These are phyloP conservation scores for Balamuthia mandrillaris DNA, from an alignment of 208 protist genomes.

Conservation along the genomic window DNA sequence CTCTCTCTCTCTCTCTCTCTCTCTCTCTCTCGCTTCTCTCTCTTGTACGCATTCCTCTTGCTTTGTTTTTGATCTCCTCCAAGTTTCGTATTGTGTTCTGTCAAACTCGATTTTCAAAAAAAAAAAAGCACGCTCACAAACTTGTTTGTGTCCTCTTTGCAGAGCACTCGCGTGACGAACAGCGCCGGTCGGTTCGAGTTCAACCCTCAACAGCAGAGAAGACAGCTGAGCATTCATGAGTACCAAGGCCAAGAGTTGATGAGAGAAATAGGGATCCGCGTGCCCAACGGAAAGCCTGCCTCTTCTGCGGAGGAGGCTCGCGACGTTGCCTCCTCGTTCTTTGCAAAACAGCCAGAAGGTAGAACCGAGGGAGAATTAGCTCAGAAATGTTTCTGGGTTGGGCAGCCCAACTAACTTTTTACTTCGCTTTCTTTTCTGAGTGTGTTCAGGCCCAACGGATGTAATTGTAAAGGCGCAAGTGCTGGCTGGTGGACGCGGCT, in stretches of 20 bases:
- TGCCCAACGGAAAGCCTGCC: slow-evolving; percentile 44
- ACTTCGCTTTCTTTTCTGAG: neutral
- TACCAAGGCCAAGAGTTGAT: slow-evolving; percentile 56
- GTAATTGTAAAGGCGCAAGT: slow-evolving; percentile 65
- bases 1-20: neutral
- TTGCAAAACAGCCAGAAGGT: too few species aligned
- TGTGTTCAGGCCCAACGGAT: slow-evolving; percentile 13
- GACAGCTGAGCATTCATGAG: slow-evolving; percentile 59
- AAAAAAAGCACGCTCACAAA: neutral
- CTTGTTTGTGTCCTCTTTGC: neutral
- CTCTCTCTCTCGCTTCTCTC: neutral
- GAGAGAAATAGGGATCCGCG: slow-evolving; percentile 40
- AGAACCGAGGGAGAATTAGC: too few species aligned
- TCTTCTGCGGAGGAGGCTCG: slow-evolving; percentile 49
- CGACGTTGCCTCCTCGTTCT: slow-evolving; percentile 17
- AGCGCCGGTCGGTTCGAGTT: neutral
- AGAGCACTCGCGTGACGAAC: neutral
- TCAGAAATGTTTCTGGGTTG: neutral
- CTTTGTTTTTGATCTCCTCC: neutral
- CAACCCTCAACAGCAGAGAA: neutral
- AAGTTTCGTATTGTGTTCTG: neutral
- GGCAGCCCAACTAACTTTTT: neutral
- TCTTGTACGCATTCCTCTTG: neutral
- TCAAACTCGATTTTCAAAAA: neutral
- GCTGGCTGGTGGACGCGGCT: slow-evolving; percentile 64